These are phyloP conservation scores for Pseudogymnoascus sp. DNA, from an alignment of 2,329 filamentous ascomycete species.

Conservation along the genomic window DNA sequence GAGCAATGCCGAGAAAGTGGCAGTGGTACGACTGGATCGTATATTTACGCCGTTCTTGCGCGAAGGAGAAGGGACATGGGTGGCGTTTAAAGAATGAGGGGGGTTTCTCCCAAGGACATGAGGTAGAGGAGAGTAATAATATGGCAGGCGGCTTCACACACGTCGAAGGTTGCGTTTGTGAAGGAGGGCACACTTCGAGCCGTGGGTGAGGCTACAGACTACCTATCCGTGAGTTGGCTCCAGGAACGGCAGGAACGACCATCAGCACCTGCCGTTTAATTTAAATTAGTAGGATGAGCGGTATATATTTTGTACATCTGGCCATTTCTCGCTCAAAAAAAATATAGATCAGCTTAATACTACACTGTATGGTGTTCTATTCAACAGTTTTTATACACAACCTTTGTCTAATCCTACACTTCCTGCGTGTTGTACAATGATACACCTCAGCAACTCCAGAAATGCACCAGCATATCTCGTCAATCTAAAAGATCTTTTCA, in stretches of 20 bases:
- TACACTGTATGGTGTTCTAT: not conserved
- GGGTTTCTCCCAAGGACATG: not conserved
- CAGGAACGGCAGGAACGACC: not conserved
- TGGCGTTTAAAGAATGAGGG: not conserved
- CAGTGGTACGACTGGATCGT: not conserved
- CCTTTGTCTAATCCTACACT: not conserved
- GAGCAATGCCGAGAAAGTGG: not conserved
- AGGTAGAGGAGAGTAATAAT: not conserved
- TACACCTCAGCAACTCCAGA: not conserved
- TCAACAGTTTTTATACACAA: not conserved
- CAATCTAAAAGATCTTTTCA: conserved; percentile 57
- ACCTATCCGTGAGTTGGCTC: not conserved
- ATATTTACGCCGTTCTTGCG: not conserved
- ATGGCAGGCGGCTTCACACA: not conserved
- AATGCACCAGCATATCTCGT: not conserved
- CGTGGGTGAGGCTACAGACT: not conserved
- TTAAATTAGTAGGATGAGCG: too few species aligned
- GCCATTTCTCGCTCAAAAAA: not conserved
- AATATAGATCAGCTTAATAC: not conserved
- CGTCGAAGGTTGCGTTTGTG: not conserved
- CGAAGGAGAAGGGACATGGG: not conserved
- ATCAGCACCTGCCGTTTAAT: not conserved
- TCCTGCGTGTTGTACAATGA: not conserved
- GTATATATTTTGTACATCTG: not conserved
- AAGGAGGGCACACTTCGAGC: not conserved